Evolutionary conservation across 306 rosid genomes (phyloP), one percentile per base, ranked within the genome.

Genomic region (Abrus pulchellus): DNA sequence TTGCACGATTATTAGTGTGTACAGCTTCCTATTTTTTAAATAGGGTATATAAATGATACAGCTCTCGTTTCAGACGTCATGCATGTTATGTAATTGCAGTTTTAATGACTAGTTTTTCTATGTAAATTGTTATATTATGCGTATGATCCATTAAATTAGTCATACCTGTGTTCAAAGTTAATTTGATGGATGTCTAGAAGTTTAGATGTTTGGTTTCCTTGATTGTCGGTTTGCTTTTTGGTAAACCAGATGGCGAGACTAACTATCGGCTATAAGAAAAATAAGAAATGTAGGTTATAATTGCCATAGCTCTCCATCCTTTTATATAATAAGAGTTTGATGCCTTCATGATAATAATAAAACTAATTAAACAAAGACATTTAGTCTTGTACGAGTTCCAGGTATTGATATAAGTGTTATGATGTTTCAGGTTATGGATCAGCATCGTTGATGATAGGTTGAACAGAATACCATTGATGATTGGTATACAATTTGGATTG

Each of bases 341-440:
- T 75, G 48, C 10, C 43, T 41, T 68, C 47, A 47, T 68, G 28
- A 54, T 73, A 29, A 48, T 76, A 4, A 38, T 44, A 43, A 8
- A 70, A 61, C 13, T 72, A 76, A 12, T 30, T 28, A 77, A 62
- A 54, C 47, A 38, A 45, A 57, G 34, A 53, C 38, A 56, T 60
- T 68, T 68, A 59, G 49, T 78, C 73, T 28, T 47, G 78, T 83
- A 68, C 82, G 43, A 14, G 57, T 82, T 36, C 49, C 14, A 67
- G 76, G 80, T 68, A 66, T 78, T 93, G 85, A 93, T 86, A 38
- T 53, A 62, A 75, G 61, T 71, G 33, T 57, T 63, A 47, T 86
- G 68, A 72, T 83, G 67, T 89, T 91, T 88, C 95, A 93, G 96
- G 97, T 73, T 76, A 67, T 49, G 56, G 80, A 78, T 63, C 82